phyloP scores from a whole-genome alignment of 2,329 filamentous ascomycete genomes.

The Ophidiomyces ophidiicola region DNA sequence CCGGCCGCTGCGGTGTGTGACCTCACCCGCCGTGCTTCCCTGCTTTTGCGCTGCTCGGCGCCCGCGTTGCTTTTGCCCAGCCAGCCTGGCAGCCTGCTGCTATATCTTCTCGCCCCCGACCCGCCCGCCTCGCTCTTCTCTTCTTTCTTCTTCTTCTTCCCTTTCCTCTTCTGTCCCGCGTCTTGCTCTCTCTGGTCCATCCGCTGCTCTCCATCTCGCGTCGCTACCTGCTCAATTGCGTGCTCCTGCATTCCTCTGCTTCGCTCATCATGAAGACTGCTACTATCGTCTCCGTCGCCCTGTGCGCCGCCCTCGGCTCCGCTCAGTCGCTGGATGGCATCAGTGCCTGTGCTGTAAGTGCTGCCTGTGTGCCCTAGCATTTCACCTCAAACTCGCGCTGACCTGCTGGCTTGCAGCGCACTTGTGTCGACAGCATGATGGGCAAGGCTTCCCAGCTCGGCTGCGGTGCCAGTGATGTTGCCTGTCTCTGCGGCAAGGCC shows the following conservation, averaged over 20 bases:
- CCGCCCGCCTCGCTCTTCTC: conserved; percentile 2
- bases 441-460: conserved; percentile 29
- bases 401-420: conserved; percentile 26
- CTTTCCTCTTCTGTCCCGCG: background rate
- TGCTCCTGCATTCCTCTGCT: background rate
- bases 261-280: conserved; percentile 21
- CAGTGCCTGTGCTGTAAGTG: conserved; percentile 22
- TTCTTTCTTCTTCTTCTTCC: conserved; percentile 4
- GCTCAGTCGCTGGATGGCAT: conserved; percentile 16
- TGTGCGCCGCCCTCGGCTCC: conserved; percentile 16
- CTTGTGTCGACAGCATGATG: conserved; percentile 37
- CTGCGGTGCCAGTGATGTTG: conserved; percentile 27
- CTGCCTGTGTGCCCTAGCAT: background rate
- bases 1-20: too few relatives aligned
- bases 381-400: background rate
- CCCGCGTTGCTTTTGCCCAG: too few relatives aligned
- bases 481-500: conserved; percentile 31
- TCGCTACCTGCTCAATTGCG: background rate
- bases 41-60: too few relatives aligned
- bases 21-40: too few relatives aligned
- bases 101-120: background rate
- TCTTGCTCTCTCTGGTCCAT: conserved; percentile 4
- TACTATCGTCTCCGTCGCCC: conserved; percentile 16
- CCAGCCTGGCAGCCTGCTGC: too few relatives aligned
- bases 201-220: conserved; percentile 1